Conservation (phyloP, 1,284 basidiomycete genomes). For the Pseudozyma tsukubaensis region DNA sequence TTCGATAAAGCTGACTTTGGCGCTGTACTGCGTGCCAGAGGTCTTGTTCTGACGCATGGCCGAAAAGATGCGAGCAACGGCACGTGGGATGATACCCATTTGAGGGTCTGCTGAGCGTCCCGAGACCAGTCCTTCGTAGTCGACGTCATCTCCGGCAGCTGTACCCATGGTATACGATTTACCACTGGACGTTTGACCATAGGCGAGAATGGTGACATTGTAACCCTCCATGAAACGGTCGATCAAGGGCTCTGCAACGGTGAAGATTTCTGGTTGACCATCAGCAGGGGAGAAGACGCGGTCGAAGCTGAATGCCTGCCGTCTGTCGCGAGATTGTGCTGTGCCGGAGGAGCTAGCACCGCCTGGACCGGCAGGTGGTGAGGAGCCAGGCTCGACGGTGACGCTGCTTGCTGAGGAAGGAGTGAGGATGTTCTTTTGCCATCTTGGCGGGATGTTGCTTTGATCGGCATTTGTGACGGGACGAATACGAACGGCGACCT, state of each 20-base stretch:
- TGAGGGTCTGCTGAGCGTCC: constrained; percentile 54
- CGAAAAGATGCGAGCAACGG: constrained; percentile 89
- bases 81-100: constrained; percentile 89
- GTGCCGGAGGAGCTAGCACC: constrained; percentile 70
- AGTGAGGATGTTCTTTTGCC: constrained; percentile 85
- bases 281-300: constrained; percentile 86
- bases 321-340: constrained; percentile 73
- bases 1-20: constrained; percentile 75
- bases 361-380: constrained; percentile 55
- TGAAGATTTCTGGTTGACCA: constrained; percentile 85
- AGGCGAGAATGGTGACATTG: constrained; percentile 97
- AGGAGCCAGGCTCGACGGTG: constrained; percentile 52
- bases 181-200: constrained; percentile 96
- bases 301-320: constrained; percentile 89
- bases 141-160: constrained; percentile 46
- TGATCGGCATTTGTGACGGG: constrained; percentile 86
- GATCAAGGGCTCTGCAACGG: constrained; percentile 85
- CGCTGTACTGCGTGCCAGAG: constrained; percentile 69
- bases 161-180: constrained; percentile 93
- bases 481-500: constrained; percentile 84
- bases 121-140: constrained; percentile 57
- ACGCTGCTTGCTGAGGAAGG: constrained; percentile 70
- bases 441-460: constrained; percentile 84
- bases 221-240: constrained; percentile 93
- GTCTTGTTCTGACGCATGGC: constrained; percentile 73